Evolutionary conservation across 306 rosid species (phyloP).

Genomic region (Acacia acuminata): DNA sequence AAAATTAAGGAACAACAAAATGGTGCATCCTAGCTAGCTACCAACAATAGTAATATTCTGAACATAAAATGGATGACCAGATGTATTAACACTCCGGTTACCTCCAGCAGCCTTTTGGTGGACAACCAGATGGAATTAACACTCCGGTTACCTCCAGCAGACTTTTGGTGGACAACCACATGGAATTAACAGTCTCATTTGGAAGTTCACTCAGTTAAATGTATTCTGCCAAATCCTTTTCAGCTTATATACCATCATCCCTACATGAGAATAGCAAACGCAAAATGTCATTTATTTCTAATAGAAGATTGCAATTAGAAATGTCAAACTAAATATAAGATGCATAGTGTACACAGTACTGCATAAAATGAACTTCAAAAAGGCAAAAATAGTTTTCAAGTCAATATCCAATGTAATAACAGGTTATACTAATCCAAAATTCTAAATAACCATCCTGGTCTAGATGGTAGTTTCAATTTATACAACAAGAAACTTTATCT

Average conservation of each 20-base stretch:
- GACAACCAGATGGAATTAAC: not conserved
- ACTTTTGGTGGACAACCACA: constrained; percentile 8
- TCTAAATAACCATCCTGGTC: not conserved
- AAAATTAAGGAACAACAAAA: constrained; percentile 35
- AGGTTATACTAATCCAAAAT: constrained; percentile 15
- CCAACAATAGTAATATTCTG: constrained; percentile 24
- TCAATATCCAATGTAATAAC: constrained; percentile 4
- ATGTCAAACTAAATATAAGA: constrained; percentile 6
- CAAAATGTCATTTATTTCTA: constrained; percentile 27
- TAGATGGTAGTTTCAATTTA: not conserved
- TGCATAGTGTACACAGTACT: not conserved
- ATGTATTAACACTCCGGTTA: constrained; percentile 49
- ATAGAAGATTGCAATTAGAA: constrained; percentile 1
- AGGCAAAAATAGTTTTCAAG: not conserved
- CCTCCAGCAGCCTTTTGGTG: constrained; percentile 42
- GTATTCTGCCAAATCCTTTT: constrained; percentile 21
- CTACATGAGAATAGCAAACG: constrained; percentile 35
- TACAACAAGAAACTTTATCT: not conserved
- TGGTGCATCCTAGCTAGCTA: constrained; percentile 26
- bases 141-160: constrained; percentile 51
- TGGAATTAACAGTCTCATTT: constrained; percentile 11
- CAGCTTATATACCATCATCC: constrained; percentile 19
- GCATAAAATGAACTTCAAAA: not conserved
- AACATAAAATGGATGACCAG: constrained; percentile 42
- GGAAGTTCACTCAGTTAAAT: constrained; percentile 23